phyloP scores from a whole-genome alignment of 192 early-diverging fungal genomes.

The Piromyces finnis region DNA sequence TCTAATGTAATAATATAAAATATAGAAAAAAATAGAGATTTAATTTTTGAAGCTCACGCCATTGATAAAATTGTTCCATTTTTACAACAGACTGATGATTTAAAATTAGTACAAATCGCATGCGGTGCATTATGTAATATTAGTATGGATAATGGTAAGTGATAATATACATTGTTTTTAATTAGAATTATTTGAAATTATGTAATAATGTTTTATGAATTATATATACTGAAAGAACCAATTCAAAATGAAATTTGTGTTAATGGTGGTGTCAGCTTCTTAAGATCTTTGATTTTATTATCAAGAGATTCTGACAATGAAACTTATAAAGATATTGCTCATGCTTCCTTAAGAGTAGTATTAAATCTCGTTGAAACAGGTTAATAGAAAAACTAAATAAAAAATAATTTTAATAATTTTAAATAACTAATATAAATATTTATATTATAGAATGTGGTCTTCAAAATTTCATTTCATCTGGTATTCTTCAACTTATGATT shows the following conservation, averaged over 20 bases:
- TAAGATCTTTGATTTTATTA: background rate
- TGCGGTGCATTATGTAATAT: background rate
- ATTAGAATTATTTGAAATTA: too few relatives aligned
- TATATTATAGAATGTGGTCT: background rate
- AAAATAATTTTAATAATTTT: too few relatives aligned
- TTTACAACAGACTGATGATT: background rate
- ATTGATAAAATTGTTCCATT: background rate
- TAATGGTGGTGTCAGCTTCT: background rate
- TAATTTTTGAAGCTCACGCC: background rate
- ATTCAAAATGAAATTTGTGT: background rate
- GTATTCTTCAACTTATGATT: background rate
- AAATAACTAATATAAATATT: too few relatives aligned
- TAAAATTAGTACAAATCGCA: background rate
- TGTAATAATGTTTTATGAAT: too few relatives aligned
- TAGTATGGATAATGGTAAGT: background rate
- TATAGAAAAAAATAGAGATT: background rate
- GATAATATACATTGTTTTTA: too few relatives aligned
- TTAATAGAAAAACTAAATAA: background rate
- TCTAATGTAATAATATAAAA: too few relatives aligned
- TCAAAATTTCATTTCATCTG: background rate
- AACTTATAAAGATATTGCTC: background rate
- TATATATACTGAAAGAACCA: too few relatives aligned
- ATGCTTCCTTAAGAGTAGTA: background rate
- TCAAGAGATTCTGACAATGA: background rate
- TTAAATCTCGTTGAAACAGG: background rate